Base-by-base conservation (phyloP, 2,329 filamentous ascomycete species). In the Balansia obtecta region DNA sequence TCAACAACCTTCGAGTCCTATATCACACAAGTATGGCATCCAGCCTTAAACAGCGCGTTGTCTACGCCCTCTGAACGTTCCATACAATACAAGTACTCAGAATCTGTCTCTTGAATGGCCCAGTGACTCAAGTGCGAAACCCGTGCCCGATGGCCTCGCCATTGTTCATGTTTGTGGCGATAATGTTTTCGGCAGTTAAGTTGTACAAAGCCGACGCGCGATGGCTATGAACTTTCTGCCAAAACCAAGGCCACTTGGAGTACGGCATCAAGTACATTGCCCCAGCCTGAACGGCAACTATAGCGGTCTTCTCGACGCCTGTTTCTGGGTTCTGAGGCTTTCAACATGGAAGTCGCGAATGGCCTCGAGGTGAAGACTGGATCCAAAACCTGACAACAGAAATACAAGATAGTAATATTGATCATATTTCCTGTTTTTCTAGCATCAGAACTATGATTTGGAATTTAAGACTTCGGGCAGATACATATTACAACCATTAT, bases 171-270 rank as follows among this genome's bases (percentile, higher is more conserved):
- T 77, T 71, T 60, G 86, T 71, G 16, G 86, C 82, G 18, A 86
- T 69, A 51, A 87, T 86, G 53, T 79, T 76, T 57, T 86, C 79
- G 0, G 83, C 82, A 49, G 79, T 73, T 57, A 74, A 75, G 54
- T 79, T 0, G 79, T 82, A 0, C 76, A 79, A 1, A 83, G 64
- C 2, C 79, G 69, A 61, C 83, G 80, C 0, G 83, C 82, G 54
- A 86, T 82, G 15, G 80, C 72, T 50, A 86, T 78, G 0, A 83
- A 80, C 81, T 45, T 82, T 82, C 60, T 84, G 75, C 79, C 80
- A 86, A 59, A 83, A 85, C 82, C 79, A 13, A 86, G 68, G 1
- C 79, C 80, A 60, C 85, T 85, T 7, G 79, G 80, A 2, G 79
- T 74, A 55, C 83, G 85, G 80, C 79, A 86, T 77, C 54, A 86